Evolutionary conservation across 495 filamentous ascomycete species (phyloP).

Genomic region (Penicillium ochrochloron): DNA sequence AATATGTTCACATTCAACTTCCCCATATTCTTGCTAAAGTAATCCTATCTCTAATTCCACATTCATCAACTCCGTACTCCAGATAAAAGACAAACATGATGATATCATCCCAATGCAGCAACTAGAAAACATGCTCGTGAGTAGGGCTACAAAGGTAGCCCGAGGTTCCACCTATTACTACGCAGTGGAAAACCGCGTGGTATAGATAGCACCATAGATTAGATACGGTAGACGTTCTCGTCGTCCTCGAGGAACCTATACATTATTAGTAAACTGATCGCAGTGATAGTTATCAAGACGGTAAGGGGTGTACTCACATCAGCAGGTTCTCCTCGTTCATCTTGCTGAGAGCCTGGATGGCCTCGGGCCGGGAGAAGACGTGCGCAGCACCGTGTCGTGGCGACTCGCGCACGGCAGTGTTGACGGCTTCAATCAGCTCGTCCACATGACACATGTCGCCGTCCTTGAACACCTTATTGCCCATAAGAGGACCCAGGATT

Average conservation of each 20-base stretch:
- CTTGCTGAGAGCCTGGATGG: constrained; percentile 70
- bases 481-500: constrained; percentile 78
- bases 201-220: constrained; percentile 23
- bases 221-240: constrained; percentile 56
- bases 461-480: constrained; percentile 71
- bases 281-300: neutral
- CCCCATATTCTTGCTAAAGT: constrained; percentile 28
- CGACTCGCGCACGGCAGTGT: constrained; percentile 60
- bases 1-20: constrained; percentile 12
- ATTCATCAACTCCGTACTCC: constrained; percentile 32
- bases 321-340: constrained; percentile 87
- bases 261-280: constrained; percentile 9
- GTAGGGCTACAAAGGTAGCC: neutral
- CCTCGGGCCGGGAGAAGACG: constrained; percentile 72
- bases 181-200: neutral
- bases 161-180: neutral
- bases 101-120: constrained; percentile 40
- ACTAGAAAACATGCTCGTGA: constrained; percentile 16
- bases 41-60: constrained; percentile 19
- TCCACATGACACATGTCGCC: constrained; percentile 79
- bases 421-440: constrained; percentile 78
- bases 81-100: constrained; percentile 33
- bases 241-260: constrained; percentile 58
- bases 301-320: constrained; percentile 69
- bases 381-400: constrained; percentile 43